Base-by-base conservation (phyloP, 768 basidiomycete genomes). In the Kwoniella sp. region DNA sequence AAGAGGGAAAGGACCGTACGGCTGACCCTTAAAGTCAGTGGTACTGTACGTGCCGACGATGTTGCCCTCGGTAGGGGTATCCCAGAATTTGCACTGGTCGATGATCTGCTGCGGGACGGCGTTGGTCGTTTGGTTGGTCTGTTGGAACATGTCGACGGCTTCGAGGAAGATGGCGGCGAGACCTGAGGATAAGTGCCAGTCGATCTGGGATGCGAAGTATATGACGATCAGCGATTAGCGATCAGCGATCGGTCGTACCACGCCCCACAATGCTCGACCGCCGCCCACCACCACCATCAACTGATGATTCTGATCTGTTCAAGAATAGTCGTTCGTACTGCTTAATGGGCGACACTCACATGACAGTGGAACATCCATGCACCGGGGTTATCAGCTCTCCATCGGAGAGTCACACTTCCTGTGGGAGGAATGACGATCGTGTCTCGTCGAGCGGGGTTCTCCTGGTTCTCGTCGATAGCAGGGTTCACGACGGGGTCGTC, bases 401-500 rank as follows among this genome's bases (percentile, higher is more conserved):
- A 81, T 23, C 92, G 87, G 51, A 99, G 82, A 0, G 90, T 90
- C 12, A 85, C 89, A 2, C 87, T 87, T 22, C 85, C 81, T 64
- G 84, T 84, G 2, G 87, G 84, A 2, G 90, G 89, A 56, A 96
- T 86, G 62, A 87, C 85, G 17, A 95, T 83, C 0, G 92, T 94
- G 80, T 99, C 95, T 45, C 95, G 86, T n/a, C 92, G 87, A 74
- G 94, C 87, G 1, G 94, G 95, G 82, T 98, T 99, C 0, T 82
- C 77, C 72, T 92, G 90, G 15, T 86, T 88, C 81, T 92, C 90
- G 25, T 85, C 82, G 61, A 92, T 82, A 0, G 90, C 88, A 15
- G 92, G 93, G 81, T 95, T 95, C 53, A 93, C 83, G 1, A 82
- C 73, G 0, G 90, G 86, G 80, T 97, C 90, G 72, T 85, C 81